A percentile compares a stretch with the other conserved stretches of the same genome.
Conservation (phyloP, 1,284 basidiomycete species). For the Pholiota adiposa region DNA sequence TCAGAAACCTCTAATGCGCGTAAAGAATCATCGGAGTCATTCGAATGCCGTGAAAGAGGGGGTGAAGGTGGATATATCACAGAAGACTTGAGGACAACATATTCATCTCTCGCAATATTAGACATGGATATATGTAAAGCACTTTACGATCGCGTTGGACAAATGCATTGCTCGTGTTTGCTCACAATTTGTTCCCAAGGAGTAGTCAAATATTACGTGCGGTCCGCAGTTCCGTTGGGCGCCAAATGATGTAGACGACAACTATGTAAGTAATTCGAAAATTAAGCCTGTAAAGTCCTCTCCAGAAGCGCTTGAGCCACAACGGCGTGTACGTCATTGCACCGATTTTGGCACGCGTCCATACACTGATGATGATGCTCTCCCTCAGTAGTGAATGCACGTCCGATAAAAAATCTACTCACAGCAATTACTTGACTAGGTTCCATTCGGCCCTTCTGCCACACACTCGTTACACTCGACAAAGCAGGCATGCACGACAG, state of each 20-base stretch:
- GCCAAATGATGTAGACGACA: too few species aligned
- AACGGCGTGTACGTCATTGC: constrained; percentile 74
- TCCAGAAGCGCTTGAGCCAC: constrained; percentile 69
- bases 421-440: constrained; percentile 58
- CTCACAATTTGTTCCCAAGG: background rate
- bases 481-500: constrained; percentile 90
- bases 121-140: constrained; percentile 26
- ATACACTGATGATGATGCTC: constrained; percentile 64
- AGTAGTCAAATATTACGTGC: background rate
- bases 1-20: constrained; percentile 78
- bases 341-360: constrained; percentile 67
- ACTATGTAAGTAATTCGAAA: too few species aligned
- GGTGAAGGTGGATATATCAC: constrained; percentile 40
- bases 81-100: constrained; percentile 47
- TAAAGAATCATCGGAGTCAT: constrained; percentile 75
- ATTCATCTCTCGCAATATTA: constrained; percentile 37
- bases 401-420: constrained; percentile 26
- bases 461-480: constrained; percentile 82
- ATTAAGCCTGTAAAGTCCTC: background rate
- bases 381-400: background rate
- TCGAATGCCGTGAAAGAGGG: constrained; percentile 52
- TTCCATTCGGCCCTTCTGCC: constrained; percentile 74
- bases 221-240: too few species aligned
- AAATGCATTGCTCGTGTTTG: background rate
- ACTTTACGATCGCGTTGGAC: background rate